Evolutionary conservation across 495 filamentous ascomycete genomes (phyloP).

Genomic region (Trichoderma erinaceum): DNA sequence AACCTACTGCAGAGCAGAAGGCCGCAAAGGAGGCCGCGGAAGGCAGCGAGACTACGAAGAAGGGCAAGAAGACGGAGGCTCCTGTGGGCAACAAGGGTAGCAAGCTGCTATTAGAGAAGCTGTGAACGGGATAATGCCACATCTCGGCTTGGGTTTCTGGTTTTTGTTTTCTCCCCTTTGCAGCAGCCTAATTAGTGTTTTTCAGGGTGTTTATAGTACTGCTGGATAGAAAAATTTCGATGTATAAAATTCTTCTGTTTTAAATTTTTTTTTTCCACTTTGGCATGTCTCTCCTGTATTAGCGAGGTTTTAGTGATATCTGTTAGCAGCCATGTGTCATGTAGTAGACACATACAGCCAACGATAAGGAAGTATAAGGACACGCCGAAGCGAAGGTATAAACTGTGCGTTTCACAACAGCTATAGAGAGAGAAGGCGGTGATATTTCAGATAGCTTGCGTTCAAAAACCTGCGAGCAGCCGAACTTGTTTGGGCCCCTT

Average conservation of each 20-base stretch:
- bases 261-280: no score
- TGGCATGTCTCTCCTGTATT: no score
- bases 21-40: conserved; percentile 29
- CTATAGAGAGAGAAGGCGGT: neutral
- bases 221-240: no score
- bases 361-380: neutral
- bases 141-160: neutral
- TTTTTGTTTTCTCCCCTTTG: neutral
- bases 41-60: conserved; percentile 27
- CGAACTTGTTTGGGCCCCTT: neutral
- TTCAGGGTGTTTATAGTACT: neutral
- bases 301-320: no score
- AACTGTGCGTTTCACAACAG: neutral
- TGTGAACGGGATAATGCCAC: conserved; percentile 19
- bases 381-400: neutral
- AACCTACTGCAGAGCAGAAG: conserved; percentile 36
- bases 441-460: neutral
- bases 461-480: neutral
- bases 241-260: no score
- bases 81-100: conserved; percentile 49
- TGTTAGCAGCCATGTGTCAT: no score
- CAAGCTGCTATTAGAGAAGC: conserved; percentile 47
- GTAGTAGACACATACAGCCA: neutral
- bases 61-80: conserved; percentile 33
- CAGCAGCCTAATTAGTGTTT: conserved; percentile 4